Conservation (phyloP, 2,329 filamentous ascomycete species). For the Fusarium albosuccineum region DNA sequence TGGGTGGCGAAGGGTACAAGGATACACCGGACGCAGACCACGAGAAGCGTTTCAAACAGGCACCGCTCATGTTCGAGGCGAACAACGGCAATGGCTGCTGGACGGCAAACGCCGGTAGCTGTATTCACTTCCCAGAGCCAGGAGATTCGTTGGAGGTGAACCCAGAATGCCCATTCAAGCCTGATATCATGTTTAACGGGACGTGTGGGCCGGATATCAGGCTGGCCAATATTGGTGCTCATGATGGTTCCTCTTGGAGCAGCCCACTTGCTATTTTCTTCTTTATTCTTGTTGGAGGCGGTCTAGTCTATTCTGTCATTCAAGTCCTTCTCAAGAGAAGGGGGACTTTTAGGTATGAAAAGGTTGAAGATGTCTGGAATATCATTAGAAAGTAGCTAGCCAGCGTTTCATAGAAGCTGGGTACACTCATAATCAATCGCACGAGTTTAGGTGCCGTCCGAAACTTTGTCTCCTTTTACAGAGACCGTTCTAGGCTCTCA, state of each 20-base stretch:
- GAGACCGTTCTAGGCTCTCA: too few relatives aligned
- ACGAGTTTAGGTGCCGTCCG: too few relatives aligned
- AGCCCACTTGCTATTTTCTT: neutral
- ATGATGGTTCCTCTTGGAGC: neutral
- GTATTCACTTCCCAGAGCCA: slow-evolving; percentile 5
- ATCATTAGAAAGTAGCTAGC: too few relatives aligned
- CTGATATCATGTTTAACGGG: neutral
- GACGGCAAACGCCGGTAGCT: slow-evolving; percentile 7
- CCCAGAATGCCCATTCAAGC: neutral
- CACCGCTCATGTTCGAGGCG: slow-evolving; percentile 4
- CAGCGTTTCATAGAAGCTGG: too few relatives aligned
- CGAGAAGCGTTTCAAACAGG: neutral
- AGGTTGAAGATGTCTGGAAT: too few relatives aligned
- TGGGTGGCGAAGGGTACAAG: slow-evolving; percentile 49
- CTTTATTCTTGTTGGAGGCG: neutral
- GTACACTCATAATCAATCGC: too few relatives aligned
- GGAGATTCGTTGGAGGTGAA: neutral
- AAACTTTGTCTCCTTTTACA: too few relatives aligned
- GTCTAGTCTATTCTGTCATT: neutral
- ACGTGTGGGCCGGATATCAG: neutral
- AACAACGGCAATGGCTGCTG: slow-evolving; percentile 17
- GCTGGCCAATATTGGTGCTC: neutral
- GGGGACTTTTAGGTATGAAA: too few relatives aligned
- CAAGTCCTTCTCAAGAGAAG: neutral
- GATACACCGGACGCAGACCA: neutral